These are phyloP conservation scores for Xylariaceae sp. DNA, from an alignment of 2,329 filamentous ascomycete genomes.

Conservation along the genomic window DNA sequence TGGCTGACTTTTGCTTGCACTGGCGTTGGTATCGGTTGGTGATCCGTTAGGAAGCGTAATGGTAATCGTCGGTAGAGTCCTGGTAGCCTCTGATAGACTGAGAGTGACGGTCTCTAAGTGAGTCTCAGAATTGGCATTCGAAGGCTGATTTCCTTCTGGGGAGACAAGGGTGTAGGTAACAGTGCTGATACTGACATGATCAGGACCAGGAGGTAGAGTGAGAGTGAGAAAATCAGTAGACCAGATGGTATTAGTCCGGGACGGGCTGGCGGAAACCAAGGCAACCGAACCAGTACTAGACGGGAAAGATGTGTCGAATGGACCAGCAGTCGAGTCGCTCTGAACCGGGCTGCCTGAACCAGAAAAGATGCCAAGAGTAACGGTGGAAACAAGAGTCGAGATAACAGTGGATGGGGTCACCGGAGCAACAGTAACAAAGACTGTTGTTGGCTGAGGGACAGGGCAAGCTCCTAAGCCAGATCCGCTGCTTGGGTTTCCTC, in stretches of 20 bases:
- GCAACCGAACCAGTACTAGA: slow-evolving; percentile 19
- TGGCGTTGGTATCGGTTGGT: background rate
- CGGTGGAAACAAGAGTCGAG: slow-evolving; percentile 32
- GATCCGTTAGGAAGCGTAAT: slow-evolving; percentile 4
- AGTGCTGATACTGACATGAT: slow-evolving; percentile 17
- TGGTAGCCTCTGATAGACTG: slow-evolving; percentile 13
- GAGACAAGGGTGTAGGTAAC: slow-evolving; percentile 28
- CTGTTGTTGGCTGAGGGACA: slow-evolving; percentile 38
- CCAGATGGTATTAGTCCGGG: slow-evolving; percentile 22
- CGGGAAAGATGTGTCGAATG: slow-evolving; percentile 18
- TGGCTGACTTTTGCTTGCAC: slow-evolving; percentile 9
- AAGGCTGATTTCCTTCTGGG: slow-evolving; percentile 14
- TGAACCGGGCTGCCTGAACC: slow-evolving; percentile 16
- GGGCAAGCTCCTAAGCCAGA: slow-evolving; percentile 36
- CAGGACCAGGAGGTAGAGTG: slow-evolving; percentile 24
- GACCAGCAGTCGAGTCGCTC: slow-evolving; percentile 14
- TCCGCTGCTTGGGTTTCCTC: slow-evolving; percentile 9
- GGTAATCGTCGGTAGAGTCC: slow-evolving; percentile 6
- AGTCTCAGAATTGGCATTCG: slow-evolving; percentile 5
- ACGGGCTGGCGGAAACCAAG: slow-evolving; percentile 23
- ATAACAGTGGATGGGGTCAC: slow-evolving; percentile 28
- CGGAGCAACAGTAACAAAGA: slow-evolving; percentile 45
- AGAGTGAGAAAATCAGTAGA: slow-evolving; percentile 29
- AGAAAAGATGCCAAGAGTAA: slow-evolving; percentile 25
- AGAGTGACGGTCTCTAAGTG: slow-evolving; percentile 13